Evolutionary conservation across 306 rosid species (phyloP).

Genomic region (Calophaca sinica): DNA sequence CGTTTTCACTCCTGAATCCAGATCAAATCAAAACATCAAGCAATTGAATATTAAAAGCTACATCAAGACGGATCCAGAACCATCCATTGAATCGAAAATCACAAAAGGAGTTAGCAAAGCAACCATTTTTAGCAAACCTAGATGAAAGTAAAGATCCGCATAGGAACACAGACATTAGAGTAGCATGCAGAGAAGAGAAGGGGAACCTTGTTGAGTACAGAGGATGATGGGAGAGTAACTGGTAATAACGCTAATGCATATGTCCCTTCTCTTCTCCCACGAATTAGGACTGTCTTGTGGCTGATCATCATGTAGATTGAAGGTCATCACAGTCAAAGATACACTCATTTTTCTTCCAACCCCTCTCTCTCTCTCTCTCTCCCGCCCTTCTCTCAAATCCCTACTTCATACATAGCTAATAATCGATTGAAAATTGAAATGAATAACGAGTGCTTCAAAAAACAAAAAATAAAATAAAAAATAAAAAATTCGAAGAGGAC

Average conservation of each 20-base stretch:
- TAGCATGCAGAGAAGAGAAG: background rate
- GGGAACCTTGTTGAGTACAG: constrained; percentile 90
- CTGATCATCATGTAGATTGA: constrained; percentile 94
- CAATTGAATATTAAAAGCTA: constrained; percentile 40
- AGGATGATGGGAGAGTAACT: constrained; percentile 87
- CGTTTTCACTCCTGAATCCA: too few species aligned
- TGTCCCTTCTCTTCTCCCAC: constrained; percentile 94
- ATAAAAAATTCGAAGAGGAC: constrained; percentile 34
- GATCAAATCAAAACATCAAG: constrained; percentile 40
- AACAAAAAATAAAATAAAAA: background rate
- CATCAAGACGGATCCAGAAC: constrained; percentile 43
- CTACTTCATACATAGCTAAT: constrained; percentile 46
- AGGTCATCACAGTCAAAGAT: constrained; percentile 90
- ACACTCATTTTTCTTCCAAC: constrained; percentile 70
- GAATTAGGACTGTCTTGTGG: constrained; percentile 85
- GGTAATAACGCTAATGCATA: constrained; percentile 84
- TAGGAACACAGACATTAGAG: background rate
- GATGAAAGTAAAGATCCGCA: constrained; percentile 49
- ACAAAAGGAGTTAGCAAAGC: constrained; percentile 49
- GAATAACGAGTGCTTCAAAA: background rate
- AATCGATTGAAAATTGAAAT: constrained; percentile 32
- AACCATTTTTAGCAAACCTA: constrained; percentile 47
- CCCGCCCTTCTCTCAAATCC: background rate
- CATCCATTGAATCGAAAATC: constrained; percentile 40
- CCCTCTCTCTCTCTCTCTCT: constrained; percentile 9